Evolutionary conservation across 306 rosid genomes (phyloP), one percentile per base, ranked within the genome.

Genomic region (Vachellia collinsii): DNA sequence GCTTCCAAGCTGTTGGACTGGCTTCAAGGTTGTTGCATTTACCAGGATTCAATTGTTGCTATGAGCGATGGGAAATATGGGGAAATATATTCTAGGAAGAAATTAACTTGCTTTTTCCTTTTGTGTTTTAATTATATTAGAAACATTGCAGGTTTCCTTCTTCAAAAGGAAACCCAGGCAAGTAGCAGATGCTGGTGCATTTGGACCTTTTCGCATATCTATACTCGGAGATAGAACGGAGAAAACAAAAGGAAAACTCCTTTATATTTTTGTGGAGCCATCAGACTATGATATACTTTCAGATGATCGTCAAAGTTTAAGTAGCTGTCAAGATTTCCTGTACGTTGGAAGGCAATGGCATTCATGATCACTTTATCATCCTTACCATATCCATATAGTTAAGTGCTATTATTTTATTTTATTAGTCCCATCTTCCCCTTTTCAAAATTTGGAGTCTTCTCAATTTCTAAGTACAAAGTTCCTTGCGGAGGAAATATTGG

Each of bases 181-280:
- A 50, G 1, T 14, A 3, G 56, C 56, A 14, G 6, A 50, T 50
- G 6, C 8, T 17, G 8, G 7, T 50, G 56, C 56, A 13, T 50
- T n/a, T 14, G 1, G 56, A 16, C 56, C n/a, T 13, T 13, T 50
- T 16, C 6, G 56, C 56, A 50, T 50, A 16, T 50, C 81, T n/a
- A 61, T 65, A 58, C 47, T 71, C 56, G 54, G 82, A 79, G 79
- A 72, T 41, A 39, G 70, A 72, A 48, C 67, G 75, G 70, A 79
- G 69, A 69, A 76, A 76, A 65, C 74, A 56, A 58, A 71, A 79
- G 73, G 77, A 65, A 76, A 42, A 58, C 25, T n/a, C 17, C 64
- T 71, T 72, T 50, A 1, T 43, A 62, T 70, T 70, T 76, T 46
- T 76, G 34, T 72, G 65, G 73, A 79, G 80, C 73, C 38, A 53